Evolutionary conservation across 2,329 filamentous ascomycete species (phyloP).

Genomic region (Fusarium praegraminearum): DNA sequence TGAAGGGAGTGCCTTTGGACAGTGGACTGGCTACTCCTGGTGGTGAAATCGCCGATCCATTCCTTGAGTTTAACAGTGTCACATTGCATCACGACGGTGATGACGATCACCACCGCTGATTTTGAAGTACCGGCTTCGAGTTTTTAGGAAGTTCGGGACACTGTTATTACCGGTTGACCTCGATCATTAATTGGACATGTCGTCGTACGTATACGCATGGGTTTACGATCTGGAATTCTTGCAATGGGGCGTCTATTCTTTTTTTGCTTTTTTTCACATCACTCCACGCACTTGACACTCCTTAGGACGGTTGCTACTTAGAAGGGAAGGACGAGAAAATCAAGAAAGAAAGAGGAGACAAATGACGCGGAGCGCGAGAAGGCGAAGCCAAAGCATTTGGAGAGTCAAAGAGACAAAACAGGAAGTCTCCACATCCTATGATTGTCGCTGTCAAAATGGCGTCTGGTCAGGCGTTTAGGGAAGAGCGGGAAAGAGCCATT

Average conservation of each 20-base stretch:
- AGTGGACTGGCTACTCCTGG: slow-evolving; percentile 87
- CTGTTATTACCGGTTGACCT: slow-evolving; percentile 16
- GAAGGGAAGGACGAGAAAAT: slow-evolving; percentile 5
- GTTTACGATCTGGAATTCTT: slow-evolving; percentile 44
- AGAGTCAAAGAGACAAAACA: slow-evolving; percentile 27
- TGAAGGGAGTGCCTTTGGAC: slow-evolving; percentile 87
- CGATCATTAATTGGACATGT: slow-evolving; percentile 31
- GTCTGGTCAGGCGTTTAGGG: slow-evolving; percentile 51
- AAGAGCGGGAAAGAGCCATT: slow-evolving; percentile 49
- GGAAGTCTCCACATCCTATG: slow-evolving; percentile 40
- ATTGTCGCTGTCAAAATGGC: slow-evolving; percentile 44
- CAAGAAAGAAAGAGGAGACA: not conserved
- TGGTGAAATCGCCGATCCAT: slow-evolving; percentile 86
- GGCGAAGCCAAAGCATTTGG: slow-evolving; percentile 2
- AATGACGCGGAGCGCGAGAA: not conserved
- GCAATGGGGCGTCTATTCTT: slow-evolving; percentile 40
- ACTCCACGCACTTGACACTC: slow-evolving; percentile 43
- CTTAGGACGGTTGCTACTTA: slow-evolving; percentile 36
- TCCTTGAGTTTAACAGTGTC: slow-evolving; percentile 98
- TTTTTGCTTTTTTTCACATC: slow-evolving; percentile 42
- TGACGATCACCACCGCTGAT: slow-evolving; percentile 60
- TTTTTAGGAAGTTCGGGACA: slow-evolving; percentile 16
- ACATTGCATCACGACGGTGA: slow-evolving; percentile 97
- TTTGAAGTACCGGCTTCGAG: not conserved
- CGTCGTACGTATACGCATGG: slow-evolving; percentile 42